These are phyloP conservation scores for Haplosporangium gracile DNA, from an alignment of 192 early-diverging fungal species.

Conservation along the genomic window DNA sequence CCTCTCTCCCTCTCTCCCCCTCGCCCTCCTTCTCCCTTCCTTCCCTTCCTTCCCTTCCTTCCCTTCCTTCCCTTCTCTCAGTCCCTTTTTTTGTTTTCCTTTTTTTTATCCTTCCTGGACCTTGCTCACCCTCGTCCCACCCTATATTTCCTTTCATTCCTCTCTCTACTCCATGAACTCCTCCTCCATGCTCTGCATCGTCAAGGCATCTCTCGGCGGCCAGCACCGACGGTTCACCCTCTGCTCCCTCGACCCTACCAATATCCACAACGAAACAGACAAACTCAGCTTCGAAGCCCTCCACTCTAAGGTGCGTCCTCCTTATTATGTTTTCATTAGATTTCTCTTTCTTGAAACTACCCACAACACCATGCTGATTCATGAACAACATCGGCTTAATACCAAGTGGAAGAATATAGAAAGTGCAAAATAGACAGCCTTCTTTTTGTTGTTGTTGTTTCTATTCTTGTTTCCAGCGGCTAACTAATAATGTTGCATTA, in stretches of 20 bases:
- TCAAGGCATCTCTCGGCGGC: conserved; percentile 31
- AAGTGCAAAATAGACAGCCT: not conserved
- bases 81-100: not conserved
- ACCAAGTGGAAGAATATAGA: not conserved
- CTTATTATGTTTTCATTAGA: not conserved
- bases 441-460: not conserved
- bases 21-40: not conserved
- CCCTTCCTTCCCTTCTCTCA: too few species aligned
- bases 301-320: conserved; percentile 34
- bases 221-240: conserved; percentile 41
- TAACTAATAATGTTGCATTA: not conserved
- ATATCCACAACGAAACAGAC: conserved; percentile 10
- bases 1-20: not conserved
- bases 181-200: conserved; percentile 28
- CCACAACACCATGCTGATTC: not conserved
- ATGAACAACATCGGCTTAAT: not conserved
- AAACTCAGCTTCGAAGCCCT: conserved; percentile 22
- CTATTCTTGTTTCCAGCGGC: not conserved
- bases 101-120: not conserved
- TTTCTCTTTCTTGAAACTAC: not conserved
- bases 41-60: not conserved
- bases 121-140: not conserved
- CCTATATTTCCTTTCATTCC: not conserved
- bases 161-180: not conserved
- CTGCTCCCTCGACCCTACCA: conserved; percentile 16